A percentile compares a stretch with the other conserved stretches of the same genome.
These are phyloP conservation scores for Incumbomyces lentus DNA, from an alignment of 2,329 filamentous ascomycete species.

Conservation along the genomic window DNA sequence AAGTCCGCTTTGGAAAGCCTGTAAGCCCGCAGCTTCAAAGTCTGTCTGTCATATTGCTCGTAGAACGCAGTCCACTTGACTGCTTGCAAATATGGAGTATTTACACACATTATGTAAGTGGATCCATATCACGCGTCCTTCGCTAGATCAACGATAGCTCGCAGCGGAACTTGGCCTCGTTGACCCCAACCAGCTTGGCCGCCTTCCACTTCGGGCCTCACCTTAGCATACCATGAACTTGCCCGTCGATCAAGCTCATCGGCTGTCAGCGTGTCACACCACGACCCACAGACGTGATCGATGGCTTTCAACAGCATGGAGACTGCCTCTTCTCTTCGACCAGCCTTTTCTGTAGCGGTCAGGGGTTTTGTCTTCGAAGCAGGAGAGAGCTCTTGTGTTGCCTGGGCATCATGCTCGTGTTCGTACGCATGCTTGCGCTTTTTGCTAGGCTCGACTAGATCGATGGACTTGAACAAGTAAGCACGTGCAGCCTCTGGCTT, in stretches of 20 bases:
- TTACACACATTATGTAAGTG: too few species aligned
- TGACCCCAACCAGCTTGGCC: slow-evolving; percentile 75
- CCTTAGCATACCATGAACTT: slow-evolving; percentile 71
- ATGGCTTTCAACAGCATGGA: slow-evolving; percentile 60
- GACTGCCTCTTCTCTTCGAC: slow-evolving; percentile 60
- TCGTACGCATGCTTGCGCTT: not conserved
- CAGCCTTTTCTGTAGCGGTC: slow-evolving; percentile 47
- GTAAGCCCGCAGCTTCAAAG: too few species aligned
- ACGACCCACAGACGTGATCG: slow-evolving; percentile 62
- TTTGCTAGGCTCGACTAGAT: slow-evolving; percentile 12
- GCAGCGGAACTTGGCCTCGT: slow-evolving; percentile 59
- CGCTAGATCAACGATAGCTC: slow-evolving; percentile 48
- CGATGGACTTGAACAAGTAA: slow-evolving; percentile 44
- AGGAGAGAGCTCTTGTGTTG: not conserved
- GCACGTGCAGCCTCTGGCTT: slow-evolving; percentile 57
- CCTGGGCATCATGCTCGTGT: not conserved
- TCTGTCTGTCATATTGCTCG: too few species aligned
- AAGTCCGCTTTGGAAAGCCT: too few species aligned
- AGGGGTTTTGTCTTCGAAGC: slow-evolving; percentile 22
- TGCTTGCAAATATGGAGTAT: too few species aligned
- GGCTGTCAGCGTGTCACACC: slow-evolving; percentile 52
- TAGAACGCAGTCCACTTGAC: too few species aligned
- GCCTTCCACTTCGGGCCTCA: slow-evolving; percentile 64
- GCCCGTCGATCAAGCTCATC: slow-evolving; percentile 64
- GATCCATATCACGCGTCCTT: not conserved